These are phyloP conservation scores for Cyclotella atomus DNA, from an alignment of 108 stramenopile genomes.

Conservation along the genomic window DNA sequence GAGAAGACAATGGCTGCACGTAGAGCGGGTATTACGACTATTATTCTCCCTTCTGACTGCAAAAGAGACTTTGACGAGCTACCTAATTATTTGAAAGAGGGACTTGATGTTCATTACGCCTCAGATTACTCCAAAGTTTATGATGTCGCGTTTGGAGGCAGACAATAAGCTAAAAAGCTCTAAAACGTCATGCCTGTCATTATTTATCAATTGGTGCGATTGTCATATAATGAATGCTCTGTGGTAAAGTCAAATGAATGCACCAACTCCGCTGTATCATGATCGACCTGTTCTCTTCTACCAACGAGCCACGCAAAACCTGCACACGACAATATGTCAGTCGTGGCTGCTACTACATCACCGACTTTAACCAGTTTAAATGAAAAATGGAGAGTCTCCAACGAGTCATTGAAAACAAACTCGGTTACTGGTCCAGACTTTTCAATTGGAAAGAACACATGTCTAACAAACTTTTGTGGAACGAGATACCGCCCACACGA, in stretches of 20 bases:
- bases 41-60: slow-evolving; percentile 92
- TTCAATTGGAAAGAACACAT: slow-evolving; percentile 33
- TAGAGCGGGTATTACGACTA: slow-evolving; percentile 88
- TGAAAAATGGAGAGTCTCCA: slow-evolving; percentile 23
- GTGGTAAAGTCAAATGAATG: slow-evolving; percentile 3
- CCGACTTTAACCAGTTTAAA: slow-evolving; percentile 29
- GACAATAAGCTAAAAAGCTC: not conserved
- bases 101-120: slow-evolving; percentile 93
- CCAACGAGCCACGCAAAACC: slow-evolving; percentile 46
- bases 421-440: slow-evolving; percentile 23
- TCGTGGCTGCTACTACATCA: slow-evolving; percentile 24
- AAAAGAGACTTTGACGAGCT: slow-evolving; percentile 96
- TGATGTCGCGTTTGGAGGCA: slow-evolving; percentile 79
- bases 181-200: not conserved
- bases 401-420: slow-evolving; percentile 14
- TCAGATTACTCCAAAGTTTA: slow-evolving; percentile 90
- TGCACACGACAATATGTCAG: slow-evolving; percentile 29
- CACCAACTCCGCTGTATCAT: slow-evolving; percentile 21
- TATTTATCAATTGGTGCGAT: no score
- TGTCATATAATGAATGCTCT: no score
- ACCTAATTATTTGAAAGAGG: slow-evolving; percentile 95
- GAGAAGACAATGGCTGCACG: slow-evolving; percentile 99
- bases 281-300: slow-evolving; percentile 11
- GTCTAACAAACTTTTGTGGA: slow-evolving; percentile 25
- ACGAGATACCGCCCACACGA: not conserved